Conservation (phyloP, 192 early-diverging fungal species). For the Podila verticillata region DNA sequence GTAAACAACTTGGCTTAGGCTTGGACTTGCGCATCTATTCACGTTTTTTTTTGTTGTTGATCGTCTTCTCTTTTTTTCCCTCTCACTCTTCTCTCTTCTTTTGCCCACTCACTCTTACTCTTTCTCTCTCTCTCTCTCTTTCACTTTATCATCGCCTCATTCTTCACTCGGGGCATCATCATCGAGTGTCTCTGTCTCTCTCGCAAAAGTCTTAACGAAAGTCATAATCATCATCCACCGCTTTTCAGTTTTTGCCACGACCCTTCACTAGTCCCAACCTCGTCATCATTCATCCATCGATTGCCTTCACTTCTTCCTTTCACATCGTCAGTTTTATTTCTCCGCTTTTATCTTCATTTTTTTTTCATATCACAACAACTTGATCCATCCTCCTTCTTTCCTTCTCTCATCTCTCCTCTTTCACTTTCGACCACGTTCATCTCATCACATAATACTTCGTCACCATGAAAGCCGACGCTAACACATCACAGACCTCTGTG, state of each 20-base stretch:
- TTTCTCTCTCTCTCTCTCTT: background rate
- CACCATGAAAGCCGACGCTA: slow-evolving; percentile 36
- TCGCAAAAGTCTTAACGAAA: too few relatives aligned
- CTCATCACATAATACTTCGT: background rate
- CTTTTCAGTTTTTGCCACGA: background rate
- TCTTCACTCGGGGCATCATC: background rate
- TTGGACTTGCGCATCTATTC: background rate
- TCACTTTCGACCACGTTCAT: background rate
- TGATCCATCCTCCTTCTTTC: background rate
- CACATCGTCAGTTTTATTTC: background rate
- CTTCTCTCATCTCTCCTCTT: background rate
- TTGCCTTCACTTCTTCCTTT: background rate
- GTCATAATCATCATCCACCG: too few relatives aligned
- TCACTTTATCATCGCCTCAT: background rate
- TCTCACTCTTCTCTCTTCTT: background rate
- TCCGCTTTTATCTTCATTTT: background rate
- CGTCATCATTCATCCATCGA: background rate
- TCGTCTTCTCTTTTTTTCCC: background rate
- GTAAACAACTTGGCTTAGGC: background rate
- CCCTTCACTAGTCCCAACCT: background rate
- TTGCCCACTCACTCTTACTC: background rate
- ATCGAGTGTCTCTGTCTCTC: background rate
- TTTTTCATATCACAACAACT: background rate
- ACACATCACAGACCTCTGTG: slow-evolving; percentile 19
- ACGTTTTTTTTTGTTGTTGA: background rate